These are phyloP conservation scores for Pleurotus sapidus DNA, from an alignment of 768 basidiomycete species.

Conservation along the genomic window DNA sequence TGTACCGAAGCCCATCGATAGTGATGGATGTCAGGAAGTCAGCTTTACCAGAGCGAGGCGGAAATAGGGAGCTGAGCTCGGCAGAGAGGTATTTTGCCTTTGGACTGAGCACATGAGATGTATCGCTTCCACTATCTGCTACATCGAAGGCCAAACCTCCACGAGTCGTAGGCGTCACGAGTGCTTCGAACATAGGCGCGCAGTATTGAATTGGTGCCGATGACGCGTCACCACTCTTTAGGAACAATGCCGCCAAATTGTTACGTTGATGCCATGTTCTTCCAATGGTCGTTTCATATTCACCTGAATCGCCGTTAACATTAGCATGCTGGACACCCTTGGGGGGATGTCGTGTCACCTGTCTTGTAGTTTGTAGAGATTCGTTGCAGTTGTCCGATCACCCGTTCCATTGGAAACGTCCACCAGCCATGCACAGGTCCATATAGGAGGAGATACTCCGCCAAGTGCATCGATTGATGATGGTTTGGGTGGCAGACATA, in stretches of 20 bases:
- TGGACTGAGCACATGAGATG: not conserved
- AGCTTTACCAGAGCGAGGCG: not conserved
- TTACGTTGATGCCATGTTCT: constrained; percentile 11
- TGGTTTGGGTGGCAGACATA: constrained; percentile 8
- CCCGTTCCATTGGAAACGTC: constrained; percentile 32
- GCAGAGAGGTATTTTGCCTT: not conserved
- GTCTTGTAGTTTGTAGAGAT: constrained; percentile 26
- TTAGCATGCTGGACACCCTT: not conserved
- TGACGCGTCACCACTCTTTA: constrained; percentile 2
- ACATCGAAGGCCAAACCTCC: constrained; percentile 2
- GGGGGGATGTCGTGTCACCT: constrained; percentile 9
- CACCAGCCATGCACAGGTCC: constrained; percentile 37
- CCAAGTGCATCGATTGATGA: constrained; percentile 14
- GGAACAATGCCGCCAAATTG: constrained; percentile 14
- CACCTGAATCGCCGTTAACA: not conserved
- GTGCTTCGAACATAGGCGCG: constrained; percentile 2
- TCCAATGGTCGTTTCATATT: constrained; percentile 14
- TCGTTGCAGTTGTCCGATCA: constrained; percentile 33
- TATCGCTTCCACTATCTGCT: not conserved
- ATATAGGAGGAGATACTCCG: constrained; percentile 12
- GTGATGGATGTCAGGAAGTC: not conserved
- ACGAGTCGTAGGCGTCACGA: constrained; percentile 1
- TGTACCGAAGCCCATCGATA: constrained; percentile 10
- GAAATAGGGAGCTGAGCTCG: not conserved
- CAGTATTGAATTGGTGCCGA: constrained; percentile 6